Evolutionary conservation across 2,329 filamentous ascomycete genomes (phyloP), one percentile per base, ranked within the genome.

Genomic region (Alternaria arbusti): DNA sequence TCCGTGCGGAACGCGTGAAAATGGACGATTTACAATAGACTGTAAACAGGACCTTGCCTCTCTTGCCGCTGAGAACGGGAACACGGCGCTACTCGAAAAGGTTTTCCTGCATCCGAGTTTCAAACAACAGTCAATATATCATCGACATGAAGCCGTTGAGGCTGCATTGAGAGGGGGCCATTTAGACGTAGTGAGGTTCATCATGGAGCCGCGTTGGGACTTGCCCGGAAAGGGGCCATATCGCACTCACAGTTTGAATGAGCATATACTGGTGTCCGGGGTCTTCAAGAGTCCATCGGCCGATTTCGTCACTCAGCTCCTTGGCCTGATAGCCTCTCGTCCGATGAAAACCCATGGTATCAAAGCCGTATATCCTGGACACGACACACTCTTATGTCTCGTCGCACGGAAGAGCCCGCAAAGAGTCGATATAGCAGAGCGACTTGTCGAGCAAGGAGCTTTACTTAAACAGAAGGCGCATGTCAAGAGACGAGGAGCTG

Each of bases 401-500:
- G 47, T 57, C 17, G 46, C 47, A 52, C 23, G 1, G 4, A 15
- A n/a, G 7, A 51, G 30, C 22, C 57, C 58, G 12, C 49, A 61
- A 22, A 54, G 62, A 49, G 49, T 23, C 5, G 62, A 61, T 11
- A 47, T 64, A 4, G 58, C 45, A 30, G 43, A 54, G 36, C 25
- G 46, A 22, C 46, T 55, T 28, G 32, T 60, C 15, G 36, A 54
- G 4, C 50, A 46, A 8, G 59, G 44, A 15, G 54, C 45, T 22
- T 47, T 17, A 7, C 22, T 26, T 43, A 11, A 32, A 30, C 30
- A 32, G 30, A 40, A 36, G 30, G 50, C 26, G 26, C n/a, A 32
- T 13, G 26, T 20, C 26, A 25, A 32, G 17, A 22, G 13, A 32
- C 13, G 8, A 13, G 6, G 28, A 12, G 11, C 20, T 12, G 28